Base-by-base conservation (phyloP, 306 rosid species). In the Begonia masoniana region DNA sequence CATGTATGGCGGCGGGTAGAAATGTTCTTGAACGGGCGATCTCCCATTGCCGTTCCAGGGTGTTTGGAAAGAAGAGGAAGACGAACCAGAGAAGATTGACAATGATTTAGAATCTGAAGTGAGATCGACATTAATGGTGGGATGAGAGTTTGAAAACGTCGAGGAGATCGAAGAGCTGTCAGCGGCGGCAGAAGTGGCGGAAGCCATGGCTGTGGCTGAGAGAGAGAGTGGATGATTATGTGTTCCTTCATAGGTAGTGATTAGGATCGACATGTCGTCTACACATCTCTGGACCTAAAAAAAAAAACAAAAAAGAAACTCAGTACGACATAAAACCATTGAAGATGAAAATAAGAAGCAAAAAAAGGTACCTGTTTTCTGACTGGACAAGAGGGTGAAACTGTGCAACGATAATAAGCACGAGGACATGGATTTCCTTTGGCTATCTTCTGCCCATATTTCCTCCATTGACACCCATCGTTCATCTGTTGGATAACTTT, bases 391-490 rank as follows among this genome's bases (percentile, higher is more conserved):
- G 81, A 52, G 41, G 79, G 68, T 61, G 81, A 71, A n/a, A 73
- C 65, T 0, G 81, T 80, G 71, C 94, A 84, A 62, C 94, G 76
- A 50, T 80, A 84, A 52, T 84, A 84, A 5, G 85, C 77, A 46
- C 94, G 47, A 15, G 88, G 94, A 43, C 88, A 84, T 10, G 88
- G 94, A 69, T 78, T 84, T 61, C 88, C 88, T 67, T 84, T 84
- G 11, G 94, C 78, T 54, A 64, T 84, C 63, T 84, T 80, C 43
- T 84, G 94, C 12, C 94, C 94, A 73, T 84, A 84, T 66, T 84
- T 84, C 66, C 94, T 78, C 94, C 94, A 84, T 57, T 84, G 88
- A 8, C 94, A 78, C 15, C 94, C 94, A 64, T 84, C 94, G 21
- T 75, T 66, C 79, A 84, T 73, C 94, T 84, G 53, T 26, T 26